Conservation (phyloP, 176 grass and related monocot genomes). For the Paspalum notatum region DNA sequence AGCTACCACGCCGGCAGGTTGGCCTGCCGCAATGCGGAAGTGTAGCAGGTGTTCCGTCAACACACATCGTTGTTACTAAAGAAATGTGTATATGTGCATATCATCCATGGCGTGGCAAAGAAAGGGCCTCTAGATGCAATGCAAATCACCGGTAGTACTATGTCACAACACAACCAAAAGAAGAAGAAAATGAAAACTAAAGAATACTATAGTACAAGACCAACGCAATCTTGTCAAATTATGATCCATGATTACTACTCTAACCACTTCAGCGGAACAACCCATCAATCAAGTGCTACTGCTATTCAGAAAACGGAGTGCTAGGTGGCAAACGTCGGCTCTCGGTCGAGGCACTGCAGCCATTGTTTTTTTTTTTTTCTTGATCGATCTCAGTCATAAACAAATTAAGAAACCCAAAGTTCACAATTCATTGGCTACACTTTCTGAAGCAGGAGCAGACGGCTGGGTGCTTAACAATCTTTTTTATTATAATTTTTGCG, state of each 20-base stretch:
- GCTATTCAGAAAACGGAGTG: conserved; percentile 1
- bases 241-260: conserved; percentile 24
- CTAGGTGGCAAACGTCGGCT: conserved; percentile 11
- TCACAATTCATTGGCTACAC: conserved; percentile 16
- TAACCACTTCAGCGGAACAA: conserved; percentile 13
- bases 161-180: not conserved
- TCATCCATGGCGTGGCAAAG: not conserved
- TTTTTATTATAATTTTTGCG: no score
- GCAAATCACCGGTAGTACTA: no score
- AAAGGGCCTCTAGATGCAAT: not conserved
- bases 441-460: conserved; percentile 3
- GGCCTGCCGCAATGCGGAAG: no score
- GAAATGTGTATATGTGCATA: no score
- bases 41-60: no score
- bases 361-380: conserved; percentile 4
- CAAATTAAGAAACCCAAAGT: conserved; percentile 13
- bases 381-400: conserved; percentile 14
- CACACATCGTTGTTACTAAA: no score
- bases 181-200: not conserved
- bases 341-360: not conserved
- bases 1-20: no score
- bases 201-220: not conserved
- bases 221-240: conserved; percentile 25
- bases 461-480: not conserved
- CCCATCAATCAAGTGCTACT: not conserved